Evolutionary conservation across 495 filamentous ascomycete species (phyloP), one percentile per base, ranked within the genome.

Genomic region (Xylaria curta): DNA sequence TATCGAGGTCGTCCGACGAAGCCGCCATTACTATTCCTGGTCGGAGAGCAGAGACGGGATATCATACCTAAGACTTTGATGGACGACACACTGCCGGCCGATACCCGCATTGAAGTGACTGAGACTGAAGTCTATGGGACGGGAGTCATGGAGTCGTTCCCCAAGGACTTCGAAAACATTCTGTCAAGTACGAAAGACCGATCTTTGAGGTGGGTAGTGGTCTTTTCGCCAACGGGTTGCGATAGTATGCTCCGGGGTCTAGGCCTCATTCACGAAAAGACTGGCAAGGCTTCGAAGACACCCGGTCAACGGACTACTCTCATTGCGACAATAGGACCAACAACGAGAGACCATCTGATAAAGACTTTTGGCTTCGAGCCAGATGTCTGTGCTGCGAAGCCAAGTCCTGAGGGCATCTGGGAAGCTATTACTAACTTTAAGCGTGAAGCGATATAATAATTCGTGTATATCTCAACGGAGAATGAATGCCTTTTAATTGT

Each of bases 171-270:
- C 73, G 76, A 72, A 21, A 70, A 68, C 10, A 76, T 84, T 12
- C 82, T 88, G 40, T 54, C 72, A n/a, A 73, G 81, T 60, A 89
- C 82, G 15, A 67, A 76, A 21, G 79, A 78, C 47, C 76, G 75
- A 9, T 68, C 75, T 40, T 74, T 68, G 42, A 85, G 91, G 74
- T 98, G 96, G 95, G 90, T 95, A 1, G 93, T 97, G 15, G 92
- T 98, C 9, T 99, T 99, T 75, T 98, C 95, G 51, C 94, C 96
- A 1, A 94, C 91, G 24, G 95, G 93, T 2, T 96, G 93, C 74
- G 90, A 92, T 79, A 90, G 88, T 75, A 92, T 97, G 91, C 83
- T 98, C 6, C 81, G 87, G 66, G 87, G 85, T 42, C 78, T 97
- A 74, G 88, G 83, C 21, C 51, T 71, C 40, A 71, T 89, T 67